A percentile compares a stretch with the other conserved stretches of the same genome.
These are phyloP conservation scores for Sisymbrium irio DNA, from an alignment of 345 rosid species.

Conservation along the genomic window DNA sequence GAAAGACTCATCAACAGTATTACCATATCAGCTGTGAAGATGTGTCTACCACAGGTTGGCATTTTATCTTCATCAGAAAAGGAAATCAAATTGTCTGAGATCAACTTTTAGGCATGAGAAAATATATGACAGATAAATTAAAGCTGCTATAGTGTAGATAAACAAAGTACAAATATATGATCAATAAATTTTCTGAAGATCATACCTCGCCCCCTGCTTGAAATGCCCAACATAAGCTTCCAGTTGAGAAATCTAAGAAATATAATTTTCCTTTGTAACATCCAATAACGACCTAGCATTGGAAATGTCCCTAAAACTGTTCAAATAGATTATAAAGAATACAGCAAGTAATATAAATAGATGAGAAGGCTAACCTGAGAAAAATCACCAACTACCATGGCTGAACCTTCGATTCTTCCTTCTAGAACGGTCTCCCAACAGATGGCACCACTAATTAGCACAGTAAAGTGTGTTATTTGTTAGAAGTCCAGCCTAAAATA, in stretches of 20 bases:
- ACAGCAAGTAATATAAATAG: conserved; percentile 11
- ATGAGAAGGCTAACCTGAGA: conserved; percentile 59
- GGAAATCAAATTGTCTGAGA: conserved; percentile 17
- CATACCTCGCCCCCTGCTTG: conserved; percentile 81
- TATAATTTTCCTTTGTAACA: conserved; percentile 84
- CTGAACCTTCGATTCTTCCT: conserved; percentile 90
- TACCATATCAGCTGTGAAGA: conserved; percentile 77
- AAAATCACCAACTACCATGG: conserved; percentile 67
- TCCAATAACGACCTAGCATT: conserved; percentile 78
- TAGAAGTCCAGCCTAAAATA: conserved; percentile 4
- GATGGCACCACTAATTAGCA: conserved; percentile 64
- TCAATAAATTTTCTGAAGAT: neutral
- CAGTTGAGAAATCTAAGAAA: conserved; percentile 68
- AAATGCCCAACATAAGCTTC: conserved; percentile 74
- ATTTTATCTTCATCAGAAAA: conserved; percentile 65
- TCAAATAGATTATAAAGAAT: conserved; percentile 16
- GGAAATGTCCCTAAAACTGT: conserved; percentile 9
- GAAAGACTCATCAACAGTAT: conserved; percentile 11
- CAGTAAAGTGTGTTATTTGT: conserved; percentile 17
- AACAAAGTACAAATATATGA: conserved; percentile 11
- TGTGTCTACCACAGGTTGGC: conserved; percentile 69
- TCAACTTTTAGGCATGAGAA: neutral
- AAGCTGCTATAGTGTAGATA: neutral
- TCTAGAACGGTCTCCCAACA: conserved; percentile 71
- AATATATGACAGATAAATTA: neutral